Evolutionary conservation across 1,284 basidiomycete species (phyloP).

Genomic region (Irpex sp.): DNA sequence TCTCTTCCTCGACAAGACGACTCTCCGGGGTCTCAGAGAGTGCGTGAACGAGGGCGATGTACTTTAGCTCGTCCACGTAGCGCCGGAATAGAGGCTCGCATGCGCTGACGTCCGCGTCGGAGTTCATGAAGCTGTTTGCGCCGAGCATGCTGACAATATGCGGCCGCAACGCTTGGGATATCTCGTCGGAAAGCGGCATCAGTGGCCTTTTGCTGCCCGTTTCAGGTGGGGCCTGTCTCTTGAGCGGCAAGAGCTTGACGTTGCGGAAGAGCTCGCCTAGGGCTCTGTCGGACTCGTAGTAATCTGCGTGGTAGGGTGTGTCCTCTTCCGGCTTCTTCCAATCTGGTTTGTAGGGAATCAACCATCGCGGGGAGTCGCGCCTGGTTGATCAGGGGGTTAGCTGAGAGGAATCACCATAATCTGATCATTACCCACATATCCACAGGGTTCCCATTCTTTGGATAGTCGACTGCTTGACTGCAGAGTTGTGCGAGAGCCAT

Average conservation of each 20-base stretch:
- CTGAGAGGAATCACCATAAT: not conserved
- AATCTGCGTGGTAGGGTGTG: constrained; percentile 54
- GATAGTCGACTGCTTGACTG: constrained; percentile 69
- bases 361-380: constrained; percentile 38
- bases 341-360: constrained; percentile 70
- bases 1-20: constrained; percentile 65
- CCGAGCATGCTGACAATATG: constrained; percentile 36
- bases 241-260: constrained; percentile 45
- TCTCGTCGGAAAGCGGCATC: constrained; percentile 39
- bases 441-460: constrained; percentile 67
- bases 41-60: constrained; percentile 68
- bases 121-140: constrained; percentile 20
- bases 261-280: constrained; percentile 66
- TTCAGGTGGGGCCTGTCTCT: constrained; percentile 15
- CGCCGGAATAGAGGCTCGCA: constrained; percentile 40
- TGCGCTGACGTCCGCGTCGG: constrained; percentile 30
- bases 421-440: constrained; percentile 31
- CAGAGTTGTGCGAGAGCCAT: constrained; percentile 63
- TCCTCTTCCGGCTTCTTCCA: constrained; percentile 71
- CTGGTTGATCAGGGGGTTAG: constrained; percentile 5
- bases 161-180: constrained; percentile 41
- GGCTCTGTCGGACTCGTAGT: constrained; percentile 66
- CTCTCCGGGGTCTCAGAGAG: constrained; percentile 54
- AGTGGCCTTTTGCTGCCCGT: constrained; percentile 9
- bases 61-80: constrained; percentile 63